A percentile compares a stretch with the other conserved stretches of the same genome.
Conservation (phyloP, 441 rosid genomes). For the Populus hybrid region DNA sequence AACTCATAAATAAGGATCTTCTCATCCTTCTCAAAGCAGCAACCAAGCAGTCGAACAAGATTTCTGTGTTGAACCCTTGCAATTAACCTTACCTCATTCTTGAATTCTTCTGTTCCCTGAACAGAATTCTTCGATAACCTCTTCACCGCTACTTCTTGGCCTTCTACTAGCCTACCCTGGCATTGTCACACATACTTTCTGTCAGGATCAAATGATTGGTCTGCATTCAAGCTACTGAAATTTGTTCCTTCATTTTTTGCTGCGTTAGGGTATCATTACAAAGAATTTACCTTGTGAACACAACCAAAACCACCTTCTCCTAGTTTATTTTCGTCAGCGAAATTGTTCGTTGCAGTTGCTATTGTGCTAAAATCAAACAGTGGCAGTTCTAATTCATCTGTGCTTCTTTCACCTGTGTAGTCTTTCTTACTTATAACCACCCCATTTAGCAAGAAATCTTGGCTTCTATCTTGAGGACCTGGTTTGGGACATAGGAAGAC, state of each 20-base stretch:
- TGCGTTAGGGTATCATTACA: neutral
- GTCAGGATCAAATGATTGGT: neutral
- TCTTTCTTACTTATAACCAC: conserved; percentile 59
- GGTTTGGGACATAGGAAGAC: conserved; percentile 8
- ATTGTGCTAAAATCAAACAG: conserved; percentile 51
- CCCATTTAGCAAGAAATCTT: conserved; percentile 51
- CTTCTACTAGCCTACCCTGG: too few species aligned
- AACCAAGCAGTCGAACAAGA: too few species aligned
- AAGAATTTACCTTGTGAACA: conserved; percentile 39
- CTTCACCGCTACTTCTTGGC: too few species aligned
- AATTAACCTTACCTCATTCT: too few species aligned
- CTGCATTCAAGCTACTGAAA: neutral
- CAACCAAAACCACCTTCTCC: too few species aligned
- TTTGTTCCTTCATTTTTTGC: neutral
- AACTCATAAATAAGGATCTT: conserved; percentile 47
- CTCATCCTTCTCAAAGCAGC: conserved; percentile 36
- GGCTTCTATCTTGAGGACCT: conserved; percentile 58
- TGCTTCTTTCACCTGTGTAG: conserved; percentile 35
- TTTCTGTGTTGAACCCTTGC: too few species aligned
- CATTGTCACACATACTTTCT: neutral
- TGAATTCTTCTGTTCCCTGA: too few species aligned
- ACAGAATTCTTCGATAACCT: too few species aligned
- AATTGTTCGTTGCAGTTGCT: conserved; percentile 50
- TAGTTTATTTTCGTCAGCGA: conserved; percentile 46
- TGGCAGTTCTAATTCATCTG: conserved; percentile 66